Conservation (phyloP, 2,329 filamentous ascomycete species). For the Dactylellina parvicollis region DNA sequence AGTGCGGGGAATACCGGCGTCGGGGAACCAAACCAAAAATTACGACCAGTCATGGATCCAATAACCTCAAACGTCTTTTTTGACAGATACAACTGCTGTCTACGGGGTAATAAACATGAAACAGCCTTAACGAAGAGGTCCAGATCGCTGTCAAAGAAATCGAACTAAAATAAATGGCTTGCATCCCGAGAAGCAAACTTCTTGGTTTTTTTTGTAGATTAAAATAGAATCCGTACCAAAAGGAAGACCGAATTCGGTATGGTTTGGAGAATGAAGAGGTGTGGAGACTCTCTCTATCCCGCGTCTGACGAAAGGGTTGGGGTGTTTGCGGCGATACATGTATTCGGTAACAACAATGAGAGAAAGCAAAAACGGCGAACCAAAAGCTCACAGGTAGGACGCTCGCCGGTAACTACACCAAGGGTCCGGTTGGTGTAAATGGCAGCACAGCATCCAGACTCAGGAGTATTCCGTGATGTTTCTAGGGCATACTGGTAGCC, state of each 20-base stretch:
- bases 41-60: background rate
- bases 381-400: background rate
- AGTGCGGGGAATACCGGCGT: slow-evolving; percentile 39
- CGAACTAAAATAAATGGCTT: slow-evolving; percentile 2
- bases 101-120: background rate
- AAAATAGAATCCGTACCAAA: slow-evolving; percentile 18
- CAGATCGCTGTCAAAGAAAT: background rate
- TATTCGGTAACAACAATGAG: slow-evolving; percentile 39
- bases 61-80: background rate
- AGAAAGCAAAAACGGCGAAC: slow-evolving; percentile 12
- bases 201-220: background rate
- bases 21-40: background rate
- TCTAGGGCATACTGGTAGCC: slow-evolving; percentile 17
- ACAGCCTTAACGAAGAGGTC: slow-evolving; percentile 9
- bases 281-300: slow-evolving; percentile 5
- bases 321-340: slow-evolving; percentile 49
- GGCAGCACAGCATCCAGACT: slow-evolving; percentile 9
- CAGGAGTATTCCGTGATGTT: slow-evolving; percentile 9
- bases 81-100: slow-evolving; percentile 14
- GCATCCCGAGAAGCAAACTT: background rate
- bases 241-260: slow-evolving; percentile 24
- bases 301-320: background rate
- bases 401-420: background rate
- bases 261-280: background rate
- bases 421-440: background rate